A percentile compares a stretch with the other conserved stretches of the same genome.
Conservation (phyloP, 2,329 filamentous ascomycete genomes). For the Penicillium digitatum region DNA sequence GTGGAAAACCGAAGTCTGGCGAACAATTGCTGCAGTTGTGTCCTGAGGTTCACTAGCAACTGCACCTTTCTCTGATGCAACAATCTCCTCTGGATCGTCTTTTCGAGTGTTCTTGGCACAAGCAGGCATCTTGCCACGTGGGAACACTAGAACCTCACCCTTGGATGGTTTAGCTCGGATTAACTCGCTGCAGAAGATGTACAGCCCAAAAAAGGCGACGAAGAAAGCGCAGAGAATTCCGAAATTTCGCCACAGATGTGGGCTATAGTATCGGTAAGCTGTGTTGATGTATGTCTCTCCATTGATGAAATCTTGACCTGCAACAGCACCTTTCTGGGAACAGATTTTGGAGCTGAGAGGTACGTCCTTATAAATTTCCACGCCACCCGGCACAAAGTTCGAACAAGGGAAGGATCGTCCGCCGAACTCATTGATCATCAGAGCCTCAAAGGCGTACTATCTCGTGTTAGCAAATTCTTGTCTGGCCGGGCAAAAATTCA, state of each 20-base stretch:
- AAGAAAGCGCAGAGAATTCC: conserved; percentile 64
- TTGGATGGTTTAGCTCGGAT: conserved; percentile 63
- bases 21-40: conserved; percentile 60
- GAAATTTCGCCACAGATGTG: conserved; percentile 63
- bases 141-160: conserved; percentile 70
- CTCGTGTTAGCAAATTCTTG: neutral
- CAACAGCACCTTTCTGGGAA: conserved; percentile 53
- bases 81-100: conserved; percentile 21
- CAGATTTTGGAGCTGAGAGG: conserved; percentile 50
- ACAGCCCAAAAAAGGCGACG: conserved; percentile 55
- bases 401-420: conserved; percentile 55
- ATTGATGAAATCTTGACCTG: conserved; percentile 52
- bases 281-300: conserved; percentile 57
- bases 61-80: conserved; percentile 37
- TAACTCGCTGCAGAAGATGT: conserved; percentile 61
- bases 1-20: conserved; percentile 75
- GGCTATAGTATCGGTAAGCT: conserved; percentile 54
- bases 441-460: conserved; percentile 70
- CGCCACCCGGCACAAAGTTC: conserved; percentile 43
- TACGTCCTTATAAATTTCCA: conserved; percentile 39
- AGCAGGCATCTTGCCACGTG: conserved; percentile 61
- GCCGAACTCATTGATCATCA: conserved; percentile 82
- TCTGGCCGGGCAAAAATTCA: neutral
- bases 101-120: conserved; percentile 26
- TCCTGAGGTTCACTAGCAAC: conserved; percentile 68